phyloP scores from a whole-genome alignment of 495 filamentous ascomycete genomes.

The Xylaria grammica region DNA sequence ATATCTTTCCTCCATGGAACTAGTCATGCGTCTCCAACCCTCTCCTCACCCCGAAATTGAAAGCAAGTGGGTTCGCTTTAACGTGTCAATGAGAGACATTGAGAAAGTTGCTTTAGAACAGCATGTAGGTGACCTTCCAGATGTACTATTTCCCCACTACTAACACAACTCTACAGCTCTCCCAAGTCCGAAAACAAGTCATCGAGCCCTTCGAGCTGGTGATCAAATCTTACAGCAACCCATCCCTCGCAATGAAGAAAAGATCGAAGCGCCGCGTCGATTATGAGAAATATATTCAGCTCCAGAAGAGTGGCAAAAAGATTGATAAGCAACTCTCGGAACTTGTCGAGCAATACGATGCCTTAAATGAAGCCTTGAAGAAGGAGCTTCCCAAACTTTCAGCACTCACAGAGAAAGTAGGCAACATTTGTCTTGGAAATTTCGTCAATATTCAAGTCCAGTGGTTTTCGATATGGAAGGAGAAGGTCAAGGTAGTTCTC shows the following conservation, averaged over 20 bases:
- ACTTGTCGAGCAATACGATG: constrained; percentile 82
- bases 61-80: constrained; percentile 88
- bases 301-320: constrained; percentile 74
- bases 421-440: constrained; percentile 77
- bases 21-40: constrained; percentile 61
- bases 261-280: constrained; percentile 87
- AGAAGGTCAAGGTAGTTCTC: constrained; percentile 77
- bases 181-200: constrained; percentile 75
- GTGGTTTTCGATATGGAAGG: constrained; percentile 81
- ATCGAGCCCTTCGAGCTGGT: constrained; percentile 86
- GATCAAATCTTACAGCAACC: constrained; percentile 78
- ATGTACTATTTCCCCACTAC: background rate
- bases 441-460: constrained; percentile 80
- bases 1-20: constrained; percentile 72
- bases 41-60: constrained; percentile 78
- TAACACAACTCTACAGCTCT: constrained; percentile 57
- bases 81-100: constrained; percentile 79
- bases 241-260: constrained; percentile 86
- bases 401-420: constrained; percentile 73
- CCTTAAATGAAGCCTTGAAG: constrained; percentile 89
- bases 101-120: constrained; percentile 76
- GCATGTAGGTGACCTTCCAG: constrained; percentile 67
- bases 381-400: constrained; percentile 90
- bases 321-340: constrained; percentile 82
- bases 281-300: constrained; percentile 68